Evolutionary conservation across 257 asterid species (phyloP), one percentile per base, ranked within the genome.

Genomic region (Craterostigma plantagineum): DNA sequence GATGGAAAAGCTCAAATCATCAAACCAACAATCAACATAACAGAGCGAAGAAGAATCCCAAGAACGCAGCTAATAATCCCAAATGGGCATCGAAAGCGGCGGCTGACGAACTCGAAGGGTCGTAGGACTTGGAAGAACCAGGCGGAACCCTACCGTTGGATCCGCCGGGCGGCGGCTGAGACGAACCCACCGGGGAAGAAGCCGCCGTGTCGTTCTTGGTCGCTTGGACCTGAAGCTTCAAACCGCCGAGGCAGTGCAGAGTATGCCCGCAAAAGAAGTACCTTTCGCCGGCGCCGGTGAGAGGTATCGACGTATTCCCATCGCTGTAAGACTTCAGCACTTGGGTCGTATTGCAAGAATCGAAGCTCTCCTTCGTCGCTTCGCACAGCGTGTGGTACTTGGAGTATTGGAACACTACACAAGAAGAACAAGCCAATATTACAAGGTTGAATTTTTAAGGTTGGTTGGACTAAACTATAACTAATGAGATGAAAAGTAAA

Each of bases 231-330:
- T 64, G 92, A 46, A 84, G 75, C 33, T 84, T 84, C 96, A 77
- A 70, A 39, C 96, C 96, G 1, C 76, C 90, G 9, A 80, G 72
- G 42, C 96, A 84, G 49, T 80, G 78, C 56, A 84, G 30, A 59
- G 66, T 70, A 37, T 77, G 77, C 13, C 92, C 90, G 38, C 92
- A 74, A 8, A 71, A 52, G 13, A 74, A 80, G 50, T 60, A 80
- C 52, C 73, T 68, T 7, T 80, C 80, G 0, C 85, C 93, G 0
- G 77, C 65, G 10, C 18, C 35, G 0, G 76, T 57, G 47, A 80
- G 52, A 10, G 66, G 50, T 16, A 65, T 35, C 0, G 82, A 6
- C 23, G 93, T 53, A 82, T 84, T 84, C 62, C 93, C 80, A 37
- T 59, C 72, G 48, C 76, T 68, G 54, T 74, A 43, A n/a, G 92